Conservation (phyloP, 192 early-diverging fungal genomes). For the Coemansia sp. region DNA sequence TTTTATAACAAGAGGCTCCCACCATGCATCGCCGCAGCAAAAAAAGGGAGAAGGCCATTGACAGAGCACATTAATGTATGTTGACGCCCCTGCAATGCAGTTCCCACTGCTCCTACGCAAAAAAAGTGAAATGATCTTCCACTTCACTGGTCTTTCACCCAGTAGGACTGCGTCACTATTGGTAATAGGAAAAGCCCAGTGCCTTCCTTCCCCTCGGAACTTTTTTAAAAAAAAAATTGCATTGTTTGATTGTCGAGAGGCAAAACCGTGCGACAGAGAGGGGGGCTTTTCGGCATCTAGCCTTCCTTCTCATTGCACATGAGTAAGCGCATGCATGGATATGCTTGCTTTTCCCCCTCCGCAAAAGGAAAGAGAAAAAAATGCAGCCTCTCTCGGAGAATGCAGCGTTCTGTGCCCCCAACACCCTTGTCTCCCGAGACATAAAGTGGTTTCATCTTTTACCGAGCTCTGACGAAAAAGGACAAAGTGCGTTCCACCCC, state of each 20-base stretch:
- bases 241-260: not conserved
- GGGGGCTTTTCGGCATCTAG: not conserved
- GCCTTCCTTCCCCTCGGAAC: not conserved
- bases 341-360: not conserved
- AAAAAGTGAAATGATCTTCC: no score
- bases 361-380: not conserved
- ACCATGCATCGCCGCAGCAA: no score
- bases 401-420: not conserved
- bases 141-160: no score
- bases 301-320: slow-evolving; percentile 1
- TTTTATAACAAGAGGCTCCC: not conserved
- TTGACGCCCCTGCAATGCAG: no score
- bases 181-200: no score
- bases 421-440: not conserved
- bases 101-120: no score
- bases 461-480: not conserved
- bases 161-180: no score
- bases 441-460: not conserved
- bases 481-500: not conserved
- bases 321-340: slow-evolving; percentile 9
- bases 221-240: not conserved
- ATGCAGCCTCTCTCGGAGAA: not conserved
- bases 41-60: no score
- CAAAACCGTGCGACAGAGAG: not conserved
- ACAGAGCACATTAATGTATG: no score